phyloP scores from a whole-genome alignment of 305 asterid species.

The Plantago lanceolata region DNA sequence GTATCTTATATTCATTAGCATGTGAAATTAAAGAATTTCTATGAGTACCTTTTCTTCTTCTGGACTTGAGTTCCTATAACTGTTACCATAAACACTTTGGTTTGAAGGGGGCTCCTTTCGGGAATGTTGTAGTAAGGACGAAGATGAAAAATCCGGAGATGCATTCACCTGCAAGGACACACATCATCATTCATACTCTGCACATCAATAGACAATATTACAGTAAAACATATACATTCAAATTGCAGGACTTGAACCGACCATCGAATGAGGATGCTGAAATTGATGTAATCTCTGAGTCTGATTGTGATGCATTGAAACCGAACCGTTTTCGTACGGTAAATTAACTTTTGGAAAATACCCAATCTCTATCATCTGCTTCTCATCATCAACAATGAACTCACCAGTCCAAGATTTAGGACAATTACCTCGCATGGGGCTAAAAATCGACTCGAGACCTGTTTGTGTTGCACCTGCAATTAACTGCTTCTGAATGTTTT shows the following conservation, averaged over 20 bases:
- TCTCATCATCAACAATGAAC: conserved; percentile 32
- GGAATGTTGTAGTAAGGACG: conserved; percentile 43
- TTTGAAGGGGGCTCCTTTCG: conserved; percentile 99
- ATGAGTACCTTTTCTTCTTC: conserved; percentile 68
- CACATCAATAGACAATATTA: conserved; percentile 6
- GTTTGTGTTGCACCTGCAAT: not conserved
- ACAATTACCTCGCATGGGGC: conserved; percentile 34
- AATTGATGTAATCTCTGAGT: conserved; percentile 49
- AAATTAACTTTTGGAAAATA: conserved; percentile 20
- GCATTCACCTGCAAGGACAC: conserved; percentile 47
- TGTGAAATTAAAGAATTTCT: not conserved
- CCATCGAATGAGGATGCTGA: conserved; percentile 53
- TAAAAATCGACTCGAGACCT: conserved; percentile 25
- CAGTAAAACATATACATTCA: not conserved
- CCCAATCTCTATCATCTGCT: conserved; percentile 9
- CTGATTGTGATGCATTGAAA: conserved; percentile 31
- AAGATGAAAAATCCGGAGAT: conserved; percentile 52
- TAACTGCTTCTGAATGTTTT: conserved; percentile 33
- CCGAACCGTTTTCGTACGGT: conserved; percentile 25
- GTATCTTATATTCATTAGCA: not conserved
- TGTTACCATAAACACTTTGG: conserved; percentile 59
- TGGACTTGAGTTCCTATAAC: conserved; percentile 40
- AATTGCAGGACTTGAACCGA: conserved; percentile 20
- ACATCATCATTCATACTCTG: conserved; percentile 8
- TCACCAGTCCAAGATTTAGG: conserved; percentile 45